Base-by-base conservation (phyloP, 768 basidiomycete species). In the Pleurotus cornucopiae region DNA sequence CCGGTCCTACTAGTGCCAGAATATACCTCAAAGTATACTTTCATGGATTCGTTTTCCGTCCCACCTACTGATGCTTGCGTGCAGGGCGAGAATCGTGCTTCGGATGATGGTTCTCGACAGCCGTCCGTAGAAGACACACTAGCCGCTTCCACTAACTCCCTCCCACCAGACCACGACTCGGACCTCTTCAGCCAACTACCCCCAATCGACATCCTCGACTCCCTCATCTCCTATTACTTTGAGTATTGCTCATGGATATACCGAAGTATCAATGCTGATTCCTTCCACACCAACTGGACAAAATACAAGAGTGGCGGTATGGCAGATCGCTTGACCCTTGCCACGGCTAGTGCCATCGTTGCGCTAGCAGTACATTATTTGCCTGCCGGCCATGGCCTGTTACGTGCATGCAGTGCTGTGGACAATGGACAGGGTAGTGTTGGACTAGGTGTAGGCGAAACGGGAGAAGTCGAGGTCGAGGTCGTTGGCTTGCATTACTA, bases 211-310 rank as follows among this genome's bases (percentile, higher is more conserved):
- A 73, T 85, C 51, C 84, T 91, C 62, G 90, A 92, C 63, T 80
- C 77, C 14, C 82, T 93, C 52, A 77, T 93, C 64, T 70, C 71
- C 47, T 86, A 84, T 70, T 92, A 93, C 69, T 91, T 91, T 63
- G 87, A 89, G 61, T 89, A 88, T 65, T 90, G 89, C 78, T 91
- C 88, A 68, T 93, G 90, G 90, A 83, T 91, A 52, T 89, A 91
- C 69, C 84, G 88, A 40, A 85, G 89, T 65, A 80, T 92, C 57
- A 86, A 90, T 67, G 78, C 84, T 54, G 56, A 71, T 1, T 73
- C 82, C 12, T 89, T 92, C 65, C 70, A 71, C 9, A 69, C 75
- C 23, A 83, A 84, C 18, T 93, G 89, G 90, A 76, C 80, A 26
- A 82, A 82, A 25, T 91, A 86, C 75, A 91, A 90, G 67, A 77